Conservation (phyloP, 106 monocot species). For the Posidonia australis region DNA sequence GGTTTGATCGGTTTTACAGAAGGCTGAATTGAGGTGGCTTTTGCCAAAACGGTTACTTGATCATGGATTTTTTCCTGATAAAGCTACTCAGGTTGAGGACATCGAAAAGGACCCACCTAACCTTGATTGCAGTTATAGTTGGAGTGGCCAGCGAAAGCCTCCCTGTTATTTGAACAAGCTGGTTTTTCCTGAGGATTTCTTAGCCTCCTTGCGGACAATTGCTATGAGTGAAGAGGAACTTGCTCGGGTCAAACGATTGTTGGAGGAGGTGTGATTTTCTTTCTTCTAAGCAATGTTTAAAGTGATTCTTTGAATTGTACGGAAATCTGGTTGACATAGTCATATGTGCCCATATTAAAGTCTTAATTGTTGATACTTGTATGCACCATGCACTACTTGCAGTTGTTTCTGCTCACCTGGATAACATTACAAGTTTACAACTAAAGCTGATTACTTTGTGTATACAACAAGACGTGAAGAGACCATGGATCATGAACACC, state of each 20-base stretch:
- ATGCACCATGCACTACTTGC: no score
- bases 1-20: conserved; percentile 59
- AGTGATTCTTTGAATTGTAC: neutral
- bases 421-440: no score
- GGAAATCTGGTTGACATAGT: neutral
- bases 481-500: no score
- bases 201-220: conserved; percentile 58
- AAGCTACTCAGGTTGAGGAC: conserved; percentile 10
- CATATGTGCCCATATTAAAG: no score
- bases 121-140: conserved; percentile 47
- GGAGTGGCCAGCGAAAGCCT: conserved; percentile 82
- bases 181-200: conserved; percentile 79
- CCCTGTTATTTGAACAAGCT: conserved; percentile 66
- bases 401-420: no score
- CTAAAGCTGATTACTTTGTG: no score
- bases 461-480: no score
- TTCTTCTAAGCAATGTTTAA: neutral
- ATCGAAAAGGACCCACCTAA: conserved; percentile 2
- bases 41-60: conserved; percentile 60
- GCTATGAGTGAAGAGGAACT: conserved; percentile 63
- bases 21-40: conserved; percentile 85
- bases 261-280: conserved; percentile 43
- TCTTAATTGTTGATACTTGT: no score
- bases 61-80: conserved; percentile 45
- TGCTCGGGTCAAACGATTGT: conserved; percentile 34